phyloP scores from a whole-genome alignment of 2,329 filamentous ascomycete species.

The Conoideocrella luteorostrata region DNA sequence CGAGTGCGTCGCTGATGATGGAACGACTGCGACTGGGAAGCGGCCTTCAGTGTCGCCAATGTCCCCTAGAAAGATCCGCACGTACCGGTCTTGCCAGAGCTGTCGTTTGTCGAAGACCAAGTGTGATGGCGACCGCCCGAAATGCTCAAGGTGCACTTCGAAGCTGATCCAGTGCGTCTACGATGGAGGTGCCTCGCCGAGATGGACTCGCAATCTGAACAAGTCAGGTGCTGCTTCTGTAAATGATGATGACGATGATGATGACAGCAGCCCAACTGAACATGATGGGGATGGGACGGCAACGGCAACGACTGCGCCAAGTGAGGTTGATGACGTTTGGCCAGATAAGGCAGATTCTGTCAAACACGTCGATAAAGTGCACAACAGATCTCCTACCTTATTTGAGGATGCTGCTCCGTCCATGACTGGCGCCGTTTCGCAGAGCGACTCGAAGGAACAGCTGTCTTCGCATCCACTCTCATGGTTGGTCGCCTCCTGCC shows the following conservation, averaged over 20 bases:
- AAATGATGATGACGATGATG: slow-evolving; percentile 3
- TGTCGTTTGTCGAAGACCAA: slow-evolving; percentile 36
- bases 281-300: background rate
- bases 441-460: background rate
- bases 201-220: slow-evolving; percentile 29
- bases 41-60: slow-evolving; percentile 21
- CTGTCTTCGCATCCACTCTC: slow-evolving; percentile 4
- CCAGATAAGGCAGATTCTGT: background rate
- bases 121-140: slow-evolving; percentile 34
- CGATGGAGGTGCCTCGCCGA: slow-evolving; percentile 30
- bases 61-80: slow-evolving; percentile 31
- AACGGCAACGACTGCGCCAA: background rate
- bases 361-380: background rate
- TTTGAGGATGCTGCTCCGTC: background rate
- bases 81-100: slow-evolving; percentile 33
- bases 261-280: background rate
- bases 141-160: slow-evolving; percentile 28
- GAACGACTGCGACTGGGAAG: slow-evolving; percentile 18
- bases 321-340: background rate
- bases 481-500: slow-evolving; percentile 4
- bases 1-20: slow-evolving; percentile 32
- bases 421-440: background rate
- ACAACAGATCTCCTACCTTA: slow-evolving; percentile 3
- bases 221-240: slow-evolving; percentile 7
- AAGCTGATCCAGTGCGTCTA: slow-evolving; percentile 32